A percentile compares a stretch with the other conserved stretches of the same genome.
Evolutionary conservation across 768 basidiomycete species (phyloP).

Genomic region (Kwoniella dejecticola): DNA sequence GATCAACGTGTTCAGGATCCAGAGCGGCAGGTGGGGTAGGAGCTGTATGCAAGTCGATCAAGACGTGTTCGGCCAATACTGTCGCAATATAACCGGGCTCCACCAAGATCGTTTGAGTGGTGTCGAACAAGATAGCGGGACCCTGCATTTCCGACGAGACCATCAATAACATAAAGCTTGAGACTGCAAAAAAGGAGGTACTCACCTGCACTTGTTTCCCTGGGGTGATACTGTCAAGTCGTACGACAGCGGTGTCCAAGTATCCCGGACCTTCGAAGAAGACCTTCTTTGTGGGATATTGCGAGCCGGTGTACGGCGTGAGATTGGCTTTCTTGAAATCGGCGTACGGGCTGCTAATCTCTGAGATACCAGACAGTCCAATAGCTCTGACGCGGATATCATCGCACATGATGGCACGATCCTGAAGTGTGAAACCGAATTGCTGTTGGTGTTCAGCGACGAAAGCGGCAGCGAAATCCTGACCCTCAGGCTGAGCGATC

Average conservation of each 20-base stretch:
- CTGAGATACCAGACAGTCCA: background rate
- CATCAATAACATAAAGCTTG: too few species aligned
- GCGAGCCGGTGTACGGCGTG: too few species aligned
- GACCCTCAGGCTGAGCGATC: slow-evolving; percentile 63
- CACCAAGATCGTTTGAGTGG: slow-evolving; percentile 91
- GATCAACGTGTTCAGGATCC: slow-evolving; percentile 30
- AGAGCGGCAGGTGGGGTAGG: background rate
- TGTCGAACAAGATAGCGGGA: slow-evolving; percentile 90
- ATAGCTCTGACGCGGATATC: slow-evolving; percentile 32
- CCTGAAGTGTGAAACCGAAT: slow-evolving; percentile 56
- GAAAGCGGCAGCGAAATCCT: slow-evolving; percentile 77
- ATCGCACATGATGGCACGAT: slow-evolving; percentile 56
- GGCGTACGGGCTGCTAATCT: background rate
- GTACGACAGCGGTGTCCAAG: too few species aligned
- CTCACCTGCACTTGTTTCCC: too few species aligned
- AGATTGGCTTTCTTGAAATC: background rate
- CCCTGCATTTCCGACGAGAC: slow-evolving; percentile 57
- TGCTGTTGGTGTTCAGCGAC: slow-evolving; percentile 35
- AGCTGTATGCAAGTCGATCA: slow-evolving; percentile 38
- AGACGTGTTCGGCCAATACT: slow-evolving; percentile 31
- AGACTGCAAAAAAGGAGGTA: too few species aligned
- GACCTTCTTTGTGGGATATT: too few species aligned
- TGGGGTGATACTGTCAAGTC: too few species aligned
- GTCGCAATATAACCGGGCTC: slow-evolving; percentile 60
- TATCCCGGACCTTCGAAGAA: too few species aligned